These are phyloP conservation scores for Trichosanthes truncata DNA, from an alignment of 306 rosid species.

Conservation along the genomic window DNA sequence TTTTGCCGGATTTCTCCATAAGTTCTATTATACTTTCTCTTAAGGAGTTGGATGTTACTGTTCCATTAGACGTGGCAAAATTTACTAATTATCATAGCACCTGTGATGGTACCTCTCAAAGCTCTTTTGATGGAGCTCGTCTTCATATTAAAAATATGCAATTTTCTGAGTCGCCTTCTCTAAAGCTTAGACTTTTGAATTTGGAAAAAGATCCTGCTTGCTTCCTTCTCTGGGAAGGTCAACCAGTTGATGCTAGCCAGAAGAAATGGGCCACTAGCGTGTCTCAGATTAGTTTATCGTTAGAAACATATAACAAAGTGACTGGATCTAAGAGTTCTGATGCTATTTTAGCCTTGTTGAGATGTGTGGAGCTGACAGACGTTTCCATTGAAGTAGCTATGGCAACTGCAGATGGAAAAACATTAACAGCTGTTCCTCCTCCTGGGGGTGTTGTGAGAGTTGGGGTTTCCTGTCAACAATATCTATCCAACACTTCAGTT, in stretches of 20 bases:
- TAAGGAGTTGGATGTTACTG: constrained; percentile 60
- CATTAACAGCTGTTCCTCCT: constrained; percentile 69
- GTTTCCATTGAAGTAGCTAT: constrained; percentile 77
- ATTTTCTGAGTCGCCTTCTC: constrained; percentile 60
- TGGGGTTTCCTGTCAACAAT: constrained; percentile 77
- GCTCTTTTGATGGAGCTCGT: constrained; percentile 72
- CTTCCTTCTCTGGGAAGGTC: constrained; percentile 87
- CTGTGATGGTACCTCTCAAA: constrained; percentile 28
- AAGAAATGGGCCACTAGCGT: constrained; percentile 73
- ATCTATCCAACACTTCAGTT: constrained; percentile 71
- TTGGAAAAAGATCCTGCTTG: constrained; percentile 96
- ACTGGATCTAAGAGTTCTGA: constrained; percentile 37
- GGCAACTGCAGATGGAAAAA: constrained; percentile 90
- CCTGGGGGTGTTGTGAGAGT: constrained; percentile 88
- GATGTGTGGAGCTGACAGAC: constrained; percentile 81
- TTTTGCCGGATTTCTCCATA: constrained; percentile 78
- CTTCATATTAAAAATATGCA: constrained; percentile 61
- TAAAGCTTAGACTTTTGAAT: constrained; percentile 49
- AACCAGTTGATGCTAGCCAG: constrained; percentile 82
- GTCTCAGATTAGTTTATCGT: constrained; percentile 61
- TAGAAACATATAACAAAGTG: constrained; percentile 42
- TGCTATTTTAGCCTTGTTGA: constrained; percentile 52
- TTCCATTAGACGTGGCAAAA: constrained; percentile 55
- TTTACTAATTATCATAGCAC: constrained; percentile 29
- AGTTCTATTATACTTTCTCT: constrained; percentile 56